Percentiles rank a stretch among this genome's conserved stretches.
Conservation (phyloP, 2,329 filamentous ascomycete genomes). For the Beauveria asiatica region DNA sequence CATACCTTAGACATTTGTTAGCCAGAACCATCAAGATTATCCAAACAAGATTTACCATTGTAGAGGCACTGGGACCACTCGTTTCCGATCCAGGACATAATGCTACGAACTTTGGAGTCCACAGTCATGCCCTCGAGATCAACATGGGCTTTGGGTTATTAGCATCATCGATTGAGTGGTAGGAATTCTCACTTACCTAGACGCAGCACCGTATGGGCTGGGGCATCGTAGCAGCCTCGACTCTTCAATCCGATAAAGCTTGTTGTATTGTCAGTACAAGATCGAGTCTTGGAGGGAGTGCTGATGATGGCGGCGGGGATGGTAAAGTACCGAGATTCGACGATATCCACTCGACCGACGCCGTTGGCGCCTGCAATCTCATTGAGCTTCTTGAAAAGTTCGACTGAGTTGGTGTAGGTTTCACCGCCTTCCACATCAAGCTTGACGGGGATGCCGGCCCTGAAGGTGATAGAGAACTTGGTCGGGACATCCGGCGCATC, state of each 20-base stretch:
- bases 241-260: slow-evolving; percentile 25
- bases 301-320: not conserved
- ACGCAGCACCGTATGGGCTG: slow-evolving; percentile 16
- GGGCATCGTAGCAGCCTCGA: slow-evolving; percentile 50
- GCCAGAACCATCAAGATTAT: not conserved
- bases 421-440: slow-evolving; percentile 46
- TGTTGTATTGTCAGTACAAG: slow-evolving; percentile 1
- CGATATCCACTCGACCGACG: slow-evolving; percentile 54
- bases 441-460: slow-evolving; percentile 60
- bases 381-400: slow-evolving; percentile 58
- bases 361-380: slow-evolving; percentile 56
- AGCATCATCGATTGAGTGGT: not conserved
- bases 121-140: slow-evolving; percentile 43
- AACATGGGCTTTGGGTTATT: slow-evolving; percentile 19
- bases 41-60: slow-evolving; percentile 32
- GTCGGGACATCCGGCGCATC: slow-evolving; percentile 55
- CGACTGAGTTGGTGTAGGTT: slow-evolving; percentile 52
- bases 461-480: slow-evolving; percentile 57
- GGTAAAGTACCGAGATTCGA: slow-evolving; percentile 33
- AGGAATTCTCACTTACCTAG: not conserved
- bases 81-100: slow-evolving; percentile 34
- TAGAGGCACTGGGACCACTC: slow-evolving; percentile 25
- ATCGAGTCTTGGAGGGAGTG: not conserved
- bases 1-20: not conserved
- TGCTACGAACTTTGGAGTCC: slow-evolving; percentile 43